Evolutionary conservation across 495 filamentous ascomycete species (phyloP).

Genomic region (Penicillium coprophilum): DNA sequence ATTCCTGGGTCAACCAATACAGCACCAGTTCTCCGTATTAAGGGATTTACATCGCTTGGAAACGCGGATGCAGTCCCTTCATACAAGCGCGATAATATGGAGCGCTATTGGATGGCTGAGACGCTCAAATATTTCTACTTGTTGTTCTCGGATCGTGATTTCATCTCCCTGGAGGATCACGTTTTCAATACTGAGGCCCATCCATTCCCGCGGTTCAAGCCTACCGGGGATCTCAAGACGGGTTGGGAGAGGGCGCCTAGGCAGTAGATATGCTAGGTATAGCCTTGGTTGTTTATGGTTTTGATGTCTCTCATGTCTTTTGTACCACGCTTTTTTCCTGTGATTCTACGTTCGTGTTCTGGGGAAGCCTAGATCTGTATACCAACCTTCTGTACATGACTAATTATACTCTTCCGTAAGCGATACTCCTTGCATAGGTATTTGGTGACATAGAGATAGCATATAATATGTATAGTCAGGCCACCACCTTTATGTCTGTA

Average conservation of each 20-base stretch:
- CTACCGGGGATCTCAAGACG: constrained; percentile 74
- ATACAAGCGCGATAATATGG: constrained; percentile 74
- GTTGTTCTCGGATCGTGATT: constrained; percentile 80
- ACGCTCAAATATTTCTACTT: constrained; percentile 98
- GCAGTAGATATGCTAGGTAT: constrained; percentile 9
- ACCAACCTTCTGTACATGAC: not conserved
- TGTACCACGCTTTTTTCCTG: constrained; percentile 4
- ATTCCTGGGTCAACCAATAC: constrained; percentile 10
- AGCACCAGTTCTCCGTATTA: constrained; percentile 26
- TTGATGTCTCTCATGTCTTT: constrained; percentile 1
- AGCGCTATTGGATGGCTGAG: constrained; percentile 96
- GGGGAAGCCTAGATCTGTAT: constrained; percentile 1
- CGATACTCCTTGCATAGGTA: not conserved
- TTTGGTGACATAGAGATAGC: not conserved
- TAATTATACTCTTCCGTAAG: not conserved
- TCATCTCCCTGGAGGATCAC: constrained; percentile 79
- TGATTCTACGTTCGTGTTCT: not conserved
- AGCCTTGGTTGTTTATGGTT: not conserved
- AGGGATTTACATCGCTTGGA: constrained; percentile 76
- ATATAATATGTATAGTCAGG: not conserved
- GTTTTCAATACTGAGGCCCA: constrained; percentile 98
- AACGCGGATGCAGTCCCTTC: constrained; percentile 72
- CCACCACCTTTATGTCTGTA: not conserved
- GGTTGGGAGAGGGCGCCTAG: constrained; percentile 80
- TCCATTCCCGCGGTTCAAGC: constrained; percentile 81